Evolutionary conservation across 2,329 filamentous ascomycete genomes (phyloP).

Genomic region (Capronia epimyces): DNA sequence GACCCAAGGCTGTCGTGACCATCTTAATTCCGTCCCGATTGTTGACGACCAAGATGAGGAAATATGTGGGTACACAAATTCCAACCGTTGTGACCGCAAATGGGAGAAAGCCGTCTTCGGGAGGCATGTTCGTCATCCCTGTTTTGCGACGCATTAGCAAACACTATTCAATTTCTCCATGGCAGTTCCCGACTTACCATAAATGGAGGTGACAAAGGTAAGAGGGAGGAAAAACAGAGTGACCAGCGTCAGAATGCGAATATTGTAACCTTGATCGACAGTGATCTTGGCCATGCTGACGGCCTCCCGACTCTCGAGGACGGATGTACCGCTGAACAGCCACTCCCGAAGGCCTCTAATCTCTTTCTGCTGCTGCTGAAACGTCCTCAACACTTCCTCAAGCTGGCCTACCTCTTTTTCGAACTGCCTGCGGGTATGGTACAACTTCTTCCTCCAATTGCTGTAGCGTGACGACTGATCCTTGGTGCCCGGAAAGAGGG

Average conservation of each 20-base stretch:
- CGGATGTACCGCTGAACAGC: constrained; percentile 56
- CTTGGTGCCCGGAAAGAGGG: constrained; percentile 28
- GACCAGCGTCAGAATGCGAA: constrained; percentile 38
- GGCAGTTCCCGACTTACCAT: constrained; percentile 20
- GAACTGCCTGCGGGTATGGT: constrained; percentile 26
- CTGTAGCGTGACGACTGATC: constrained; percentile 25
- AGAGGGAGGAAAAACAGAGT: constrained; percentile 41
- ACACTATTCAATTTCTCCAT: neutral
- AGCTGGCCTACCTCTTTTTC: constrained; percentile 39
- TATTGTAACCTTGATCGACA: constrained; percentile 51
- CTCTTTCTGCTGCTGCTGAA: constrained; percentile 51
- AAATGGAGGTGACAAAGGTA: constrained; percentile 31
- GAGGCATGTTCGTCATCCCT: constrained; percentile 37
- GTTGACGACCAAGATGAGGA: constrained; percentile 43
- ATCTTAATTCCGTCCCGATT: constrained; percentile 14
- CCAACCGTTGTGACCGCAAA: constrained; percentile 40
- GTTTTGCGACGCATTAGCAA: neutral
- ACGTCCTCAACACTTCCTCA: constrained; percentile 57
- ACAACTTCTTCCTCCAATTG: constrained; percentile 30
- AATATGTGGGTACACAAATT: constrained; percentile 44
- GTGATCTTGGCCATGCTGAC: constrained; percentile 52
- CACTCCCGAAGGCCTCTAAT: constrained; percentile 50
- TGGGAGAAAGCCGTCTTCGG: constrained; percentile 33
- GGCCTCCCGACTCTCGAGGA: constrained; percentile 56
- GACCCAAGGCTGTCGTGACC: constrained; percentile 5